A percentile compares a stretch with the other conserved stretches of the same genome.
These are phyloP conservation scores for Cardamine chenopodiifolia DNA, from an alignment of 345 rosid species.

Conservation along the genomic window DNA sequence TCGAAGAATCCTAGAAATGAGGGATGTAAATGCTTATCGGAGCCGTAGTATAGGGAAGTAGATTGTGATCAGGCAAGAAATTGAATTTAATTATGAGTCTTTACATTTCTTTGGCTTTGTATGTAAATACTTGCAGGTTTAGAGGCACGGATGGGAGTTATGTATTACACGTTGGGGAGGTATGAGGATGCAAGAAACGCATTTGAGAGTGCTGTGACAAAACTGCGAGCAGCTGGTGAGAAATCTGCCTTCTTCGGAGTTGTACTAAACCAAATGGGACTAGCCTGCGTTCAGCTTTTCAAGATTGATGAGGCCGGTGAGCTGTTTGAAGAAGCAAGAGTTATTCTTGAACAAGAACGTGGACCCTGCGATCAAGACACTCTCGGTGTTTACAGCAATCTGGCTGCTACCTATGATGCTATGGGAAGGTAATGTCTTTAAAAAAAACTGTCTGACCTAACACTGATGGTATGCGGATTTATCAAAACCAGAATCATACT, in stretches of 20 bases:
- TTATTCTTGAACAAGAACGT: constrained; percentile 82
- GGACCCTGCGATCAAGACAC: constrained; percentile 98
- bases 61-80: constrained; percentile 8
- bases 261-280: constrained; percentile 97
- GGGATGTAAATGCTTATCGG: background rate
- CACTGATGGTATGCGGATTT: background rate
- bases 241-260: constrained; percentile 97
- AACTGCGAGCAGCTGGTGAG: constrained; percentile 90
- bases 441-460: background rate
- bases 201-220: constrained; percentile 80
- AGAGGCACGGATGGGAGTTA: constrained; percentile 97
- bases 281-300: constrained; percentile 96
- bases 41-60: background rate
- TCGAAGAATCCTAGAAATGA: background rate
- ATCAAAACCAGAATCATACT: background rate
- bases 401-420: constrained; percentile 99
- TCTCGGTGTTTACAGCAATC: constrained; percentile 92
- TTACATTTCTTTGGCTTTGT: constrained; percentile 13
- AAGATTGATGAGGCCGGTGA: constrained; percentile 96
- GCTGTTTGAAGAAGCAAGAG: constrained; percentile 91
- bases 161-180: constrained; percentile 89
- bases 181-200: constrained; percentile 88
- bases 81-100: background rate
- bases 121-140: constrained; percentile 51
- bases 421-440: constrained; percentile 89